Conservation (phyloP, 1,284 basidiomycete genomes). For the Boletus hoseneyae region DNA sequence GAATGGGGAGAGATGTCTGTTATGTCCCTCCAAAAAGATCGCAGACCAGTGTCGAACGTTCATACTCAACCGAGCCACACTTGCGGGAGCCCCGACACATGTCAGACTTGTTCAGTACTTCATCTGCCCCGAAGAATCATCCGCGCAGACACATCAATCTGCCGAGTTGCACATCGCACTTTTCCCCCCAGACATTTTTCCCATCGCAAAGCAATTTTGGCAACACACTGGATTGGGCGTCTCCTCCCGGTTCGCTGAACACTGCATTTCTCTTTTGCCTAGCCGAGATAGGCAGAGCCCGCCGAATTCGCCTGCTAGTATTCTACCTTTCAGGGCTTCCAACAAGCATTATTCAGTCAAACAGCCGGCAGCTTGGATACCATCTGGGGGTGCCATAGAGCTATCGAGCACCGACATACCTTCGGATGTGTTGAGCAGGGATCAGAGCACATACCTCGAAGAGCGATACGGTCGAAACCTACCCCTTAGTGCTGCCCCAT, state of each 20-base stretch:
- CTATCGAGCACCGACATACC: background rate
- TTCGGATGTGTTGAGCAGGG: conserved; percentile 37
- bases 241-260: conserved; percentile 83
- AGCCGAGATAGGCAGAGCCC: conserved; percentile 27
- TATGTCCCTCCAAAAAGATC: conserved; percentile 71
- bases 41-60: conserved; percentile 78
- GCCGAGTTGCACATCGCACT: conserved; percentile 80
- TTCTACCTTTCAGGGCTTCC: conserved; percentile 40
- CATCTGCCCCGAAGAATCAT: conserved; percentile 59
- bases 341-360: conserved; percentile 67
- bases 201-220: conserved; percentile 90
- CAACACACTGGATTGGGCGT: conserved; percentile 93
- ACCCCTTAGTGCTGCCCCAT: conserved; percentile 67
- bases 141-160: conserved; percentile 22
- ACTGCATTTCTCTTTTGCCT: conserved; percentile 68
- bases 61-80: conserved; percentile 53
- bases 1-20: conserved; percentile 69
- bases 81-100: conserved; percentile 40
- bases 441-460: conserved; percentile 72
- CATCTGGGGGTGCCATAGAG: conserved; percentile 2
- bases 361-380: conserved; percentile 28
- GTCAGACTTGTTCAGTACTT: conserved; percentile 74
- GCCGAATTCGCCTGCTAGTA: conserved; percentile 29
- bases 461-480: conserved; percentile 96
- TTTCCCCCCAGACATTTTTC: conserved; percentile 64